These are phyloP conservation scores for Wallacemonas rigidus DNA, from an alignment of 208 protist genomes.

Conservation along the genomic window DNA sequence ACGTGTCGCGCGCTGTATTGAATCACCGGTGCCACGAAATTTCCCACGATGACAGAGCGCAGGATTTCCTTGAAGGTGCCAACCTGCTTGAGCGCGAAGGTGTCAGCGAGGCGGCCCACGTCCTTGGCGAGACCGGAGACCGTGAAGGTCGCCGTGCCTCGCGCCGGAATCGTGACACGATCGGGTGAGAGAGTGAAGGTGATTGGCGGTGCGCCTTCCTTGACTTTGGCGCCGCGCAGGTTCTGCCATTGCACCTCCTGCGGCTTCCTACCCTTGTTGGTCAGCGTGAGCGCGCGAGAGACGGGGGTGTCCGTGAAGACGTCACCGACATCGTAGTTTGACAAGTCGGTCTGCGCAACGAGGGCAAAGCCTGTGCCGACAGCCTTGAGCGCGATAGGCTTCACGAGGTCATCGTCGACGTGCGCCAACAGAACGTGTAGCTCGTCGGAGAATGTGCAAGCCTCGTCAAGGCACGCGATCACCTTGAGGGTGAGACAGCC, in stretches of 20 bases:
- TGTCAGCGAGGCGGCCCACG: conserved; percentile 66
- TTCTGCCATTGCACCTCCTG: conserved; percentile 92
- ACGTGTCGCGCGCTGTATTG: conserved; percentile 79
- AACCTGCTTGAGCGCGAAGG: conserved; percentile 84
- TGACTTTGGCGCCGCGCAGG: conserved; percentile 56
- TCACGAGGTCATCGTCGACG: conserved; percentile 31
- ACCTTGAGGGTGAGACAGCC: conserved; percentile 57
- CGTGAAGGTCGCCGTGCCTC: conserved; percentile 53
- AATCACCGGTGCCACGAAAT: conserved; percentile 86
- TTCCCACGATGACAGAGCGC: conserved; percentile 61
- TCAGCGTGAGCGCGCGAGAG: conserved; percentile 57
- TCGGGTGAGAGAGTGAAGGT: conserved; percentile 86
- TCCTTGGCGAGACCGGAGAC: conserved; percentile 56
- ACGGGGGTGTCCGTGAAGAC: conserved; percentile 83
- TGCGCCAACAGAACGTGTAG: conserved; percentile 71
- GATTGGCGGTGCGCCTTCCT: conserved; percentile 63
- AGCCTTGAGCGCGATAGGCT: conserved; percentile 69
- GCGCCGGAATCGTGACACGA: conserved; percentile 64
- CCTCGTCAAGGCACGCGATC: conserved; percentile 86
- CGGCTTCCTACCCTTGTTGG: conserved; percentile 89
- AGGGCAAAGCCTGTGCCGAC: conserved; percentile 91
- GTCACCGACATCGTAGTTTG: conserved; percentile 87
- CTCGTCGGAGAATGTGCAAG: conserved; percentile 79
- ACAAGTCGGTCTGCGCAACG: conserved; percentile 44
- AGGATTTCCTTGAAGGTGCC: conserved; percentile 83